Base-by-base conservation (phyloP, 148 eudicot genomes). In the Heliamphora exappendiculata region DNA sequence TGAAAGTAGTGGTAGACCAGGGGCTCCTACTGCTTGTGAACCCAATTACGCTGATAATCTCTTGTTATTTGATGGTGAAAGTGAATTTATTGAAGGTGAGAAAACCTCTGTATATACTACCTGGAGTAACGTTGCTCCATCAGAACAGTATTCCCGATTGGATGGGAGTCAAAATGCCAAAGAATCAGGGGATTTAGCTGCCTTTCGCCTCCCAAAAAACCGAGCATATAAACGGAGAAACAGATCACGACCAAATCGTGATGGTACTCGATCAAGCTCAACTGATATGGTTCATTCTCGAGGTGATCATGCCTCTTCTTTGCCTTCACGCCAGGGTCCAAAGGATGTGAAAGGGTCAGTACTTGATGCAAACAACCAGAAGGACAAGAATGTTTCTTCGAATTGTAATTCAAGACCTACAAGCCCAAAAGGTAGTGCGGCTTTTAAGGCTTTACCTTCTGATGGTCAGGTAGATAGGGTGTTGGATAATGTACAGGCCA, bases 11-110 rank as follows among this genome's bases (percentile, higher is more conserved):
- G 95, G 97, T 62, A 81, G 94, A 85, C 86, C 83, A 74, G 93
- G 88, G 76, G 85, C 79, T 73, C 86, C 86, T 82, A 70, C 82
- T 62, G 79, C 78, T 58, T 79, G 87, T 87, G 99, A 96, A 76
- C 97, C 97, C 14, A 88, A 88, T 79, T 88, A 89, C 86, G 99
- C 99, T 67, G 99, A 96, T 87, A 93, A 93, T 82, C 85, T 87
- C 58, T 42, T 84, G 87, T 75, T 87, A 70, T 88, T 96, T 82
- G 93, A 93, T 79, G 97, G 89, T 66, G 94, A 89, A 66, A 85
- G 82, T 81, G 87, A 87, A 60, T 78, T 83, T 50, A 75, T 73
- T 85, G 90, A 87, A 76, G 86, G 78, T 80, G 88, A 80, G 77
- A 82, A 84, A 72, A 88, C 79, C 54, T 76, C 79, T 50, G 45